Percentiles rank a stretch among this genome's conserved stretches.
These are phyloP conservation scores for Pleurotus tuber-regium DNA, from an alignment of 768 basidiomycete species.

Conservation along the genomic window DNA sequence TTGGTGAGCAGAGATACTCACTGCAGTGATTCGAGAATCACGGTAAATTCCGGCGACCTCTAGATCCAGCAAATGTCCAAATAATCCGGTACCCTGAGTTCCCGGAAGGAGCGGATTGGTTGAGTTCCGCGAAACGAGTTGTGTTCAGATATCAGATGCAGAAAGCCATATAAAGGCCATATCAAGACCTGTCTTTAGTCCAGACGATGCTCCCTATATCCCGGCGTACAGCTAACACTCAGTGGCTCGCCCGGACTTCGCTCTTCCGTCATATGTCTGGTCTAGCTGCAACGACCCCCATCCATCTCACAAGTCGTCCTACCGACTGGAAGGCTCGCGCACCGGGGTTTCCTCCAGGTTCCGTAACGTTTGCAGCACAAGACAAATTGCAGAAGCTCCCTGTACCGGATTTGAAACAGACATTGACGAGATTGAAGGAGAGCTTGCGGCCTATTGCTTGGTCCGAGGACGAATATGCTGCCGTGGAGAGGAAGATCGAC, in stretches of 20 bases:
- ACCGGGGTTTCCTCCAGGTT: slow-evolving; percentile 48
- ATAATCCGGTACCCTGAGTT: neutral
- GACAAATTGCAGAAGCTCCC: slow-evolving; percentile 67
- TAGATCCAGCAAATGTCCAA: no score
- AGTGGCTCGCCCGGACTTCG: slow-evolving; percentile 3
- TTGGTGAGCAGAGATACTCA: neutral
- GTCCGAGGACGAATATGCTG: slow-evolving; percentile 53
- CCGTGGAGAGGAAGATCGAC: slow-evolving; percentile 62
- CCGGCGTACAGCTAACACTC: neutral
- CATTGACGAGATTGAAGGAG: slow-evolving; percentile 65
- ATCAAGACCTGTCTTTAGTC: neutral
- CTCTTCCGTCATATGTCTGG: neutral
- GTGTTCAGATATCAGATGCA: slow-evolving; percentile 6
- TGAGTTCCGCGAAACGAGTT: no score
- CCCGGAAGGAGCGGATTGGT: neutral
- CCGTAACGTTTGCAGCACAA: slow-evolving; percentile 68
- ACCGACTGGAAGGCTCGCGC: slow-evolving; percentile 71
- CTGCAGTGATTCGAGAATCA: neutral
- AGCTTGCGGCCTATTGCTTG: slow-evolving; percentile 74
- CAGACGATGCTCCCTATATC: slow-evolving; percentile 1
- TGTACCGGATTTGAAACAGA: slow-evolving; percentile 64
- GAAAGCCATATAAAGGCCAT: slow-evolving; percentile 1
- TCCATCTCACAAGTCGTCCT: slow-evolving; percentile 31
- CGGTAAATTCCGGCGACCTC: no score
- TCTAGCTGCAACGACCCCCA: neutral